A percentile compares a stretch with the other conserved stretches of the same genome.
Conservation (phyloP, 805 yeast species). For the Starmerella sirachaensis region DNA sequence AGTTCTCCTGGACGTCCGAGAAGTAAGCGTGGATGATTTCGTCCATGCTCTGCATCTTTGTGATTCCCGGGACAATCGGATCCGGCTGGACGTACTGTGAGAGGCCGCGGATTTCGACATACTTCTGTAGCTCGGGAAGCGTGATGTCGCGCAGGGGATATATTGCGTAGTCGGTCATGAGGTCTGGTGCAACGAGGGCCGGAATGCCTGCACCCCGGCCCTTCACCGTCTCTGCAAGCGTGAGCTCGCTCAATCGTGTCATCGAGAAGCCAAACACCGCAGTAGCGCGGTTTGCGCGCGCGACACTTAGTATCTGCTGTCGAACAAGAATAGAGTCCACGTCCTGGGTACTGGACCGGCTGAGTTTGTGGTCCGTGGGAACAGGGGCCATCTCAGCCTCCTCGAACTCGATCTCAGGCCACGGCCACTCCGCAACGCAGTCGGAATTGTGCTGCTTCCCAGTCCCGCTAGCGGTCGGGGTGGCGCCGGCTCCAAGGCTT, state of each 20-base stretch:
- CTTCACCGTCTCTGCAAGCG: constrained; percentile 66
- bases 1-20: constrained; percentile 55
- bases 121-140: constrained; percentile 53
- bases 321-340: constrained; percentile 37
- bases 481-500: constrained; percentile 25
- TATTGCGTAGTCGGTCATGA: constrained; percentile 22
- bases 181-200: constrained; percentile 21
- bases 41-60: constrained; percentile 68
- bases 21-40: constrained; percentile 69
- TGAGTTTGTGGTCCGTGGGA: constrained; percentile 13
- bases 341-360: constrained; percentile 55
- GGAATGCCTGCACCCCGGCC: constrained; percentile 73
- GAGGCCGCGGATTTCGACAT: constrained; percentile 36
- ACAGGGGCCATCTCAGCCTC: constrained; percentile 2
- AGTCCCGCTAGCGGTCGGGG: background rate
- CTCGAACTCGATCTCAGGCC: constrained; percentile 7
- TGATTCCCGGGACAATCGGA: constrained; percentile 31
- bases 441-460: background rate
- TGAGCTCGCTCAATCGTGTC: constrained; percentile 71
- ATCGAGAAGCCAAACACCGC: constrained; percentile 62
- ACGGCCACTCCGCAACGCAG: constrained; percentile 18
- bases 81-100: constrained; percentile 25
- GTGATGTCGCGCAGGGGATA: constrained; percentile 70
- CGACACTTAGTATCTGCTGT: constrained; percentile 38
- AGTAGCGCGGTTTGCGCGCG: constrained; percentile 37